Evolutionary conservation across 148 eudicot species (phyloP), one percentile per base, ranked within the genome.

Genomic region (Fagopyrum esculentum): DNA sequence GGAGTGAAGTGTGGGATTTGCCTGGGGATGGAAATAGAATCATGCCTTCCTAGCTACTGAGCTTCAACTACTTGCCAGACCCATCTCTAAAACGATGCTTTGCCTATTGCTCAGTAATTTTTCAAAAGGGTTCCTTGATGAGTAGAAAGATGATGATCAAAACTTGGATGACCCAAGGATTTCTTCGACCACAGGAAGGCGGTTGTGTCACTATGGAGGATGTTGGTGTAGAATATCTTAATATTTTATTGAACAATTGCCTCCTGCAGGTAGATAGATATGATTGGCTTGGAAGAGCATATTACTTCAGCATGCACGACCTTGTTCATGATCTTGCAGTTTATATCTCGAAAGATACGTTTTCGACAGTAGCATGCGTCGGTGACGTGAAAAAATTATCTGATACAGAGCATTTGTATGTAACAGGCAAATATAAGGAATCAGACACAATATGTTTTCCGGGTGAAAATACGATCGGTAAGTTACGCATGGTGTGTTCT

Each of bases 121-220:
- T 57, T 10, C 63, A 19, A 57, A 57, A 57, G 63, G 63, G 63
- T 19, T 57, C 35, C 17, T 57, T 57, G 63, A 57, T 57, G 63
- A 10, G 63, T 57, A 57, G 63, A 57, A 35, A 57, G 30, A 19
- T 19, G 63, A 57, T 57, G 63, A 19, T 57, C 29, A 57, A 57
- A 57, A 57, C 63, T 57, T 57, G 63, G 63, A 57, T 57, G 63
- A 35, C 63, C 30, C 63, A 57, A 19, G 63, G 63, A 3, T 57
- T 57, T 57, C 63, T 57, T 57, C 19, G 63, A 57, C 63, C 63
- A 57, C 35, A 57, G 6, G 63, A 57, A 57, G 63, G 63, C 6
- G 22, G 63, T 29, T 6, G 63, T 19, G 2, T 19, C 63, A 22
- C 63, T 29, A 57, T 57, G 63, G 63, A 57, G 63, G 63, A 57